A percentile compares a stretch with the other conserved stretches of the same genome.
These are phyloP conservation scores for Stenocarpella maydis DNA, from an alignment of 2,329 filamentous ascomycete species.

Conservation along the genomic window DNA sequence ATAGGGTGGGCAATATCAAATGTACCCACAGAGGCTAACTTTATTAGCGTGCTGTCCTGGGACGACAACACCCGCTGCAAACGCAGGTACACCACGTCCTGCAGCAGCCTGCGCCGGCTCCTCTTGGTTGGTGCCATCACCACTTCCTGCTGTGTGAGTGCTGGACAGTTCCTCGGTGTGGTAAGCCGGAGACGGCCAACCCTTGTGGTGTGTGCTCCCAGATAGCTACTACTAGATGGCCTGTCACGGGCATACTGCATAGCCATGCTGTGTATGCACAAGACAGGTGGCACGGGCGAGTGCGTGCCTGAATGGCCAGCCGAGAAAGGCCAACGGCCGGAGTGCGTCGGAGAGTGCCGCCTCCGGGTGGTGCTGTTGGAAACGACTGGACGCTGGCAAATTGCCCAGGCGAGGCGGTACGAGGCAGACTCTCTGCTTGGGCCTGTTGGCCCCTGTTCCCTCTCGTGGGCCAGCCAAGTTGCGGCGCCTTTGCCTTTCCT, in stretches of 20 bases:
- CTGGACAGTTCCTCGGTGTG: neutral
- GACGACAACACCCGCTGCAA: conserved; percentile 11
- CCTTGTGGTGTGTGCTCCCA: neutral
- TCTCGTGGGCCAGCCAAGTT: neutral
- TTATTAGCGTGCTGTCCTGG: conserved; percentile 23
- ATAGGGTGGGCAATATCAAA: neutral
- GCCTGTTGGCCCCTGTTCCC: conserved; percentile 16
- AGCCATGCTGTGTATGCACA: conserved; percentile 8
- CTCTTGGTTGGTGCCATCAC: neutral
- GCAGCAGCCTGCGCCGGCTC: neutral
- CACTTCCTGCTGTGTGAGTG: neutral
- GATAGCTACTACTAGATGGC: neutral
- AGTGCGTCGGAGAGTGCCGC: neutral
- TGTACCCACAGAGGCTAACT: conserved; percentile 19
- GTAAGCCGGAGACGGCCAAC: conserved; percentile 4
- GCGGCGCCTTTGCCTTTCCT: conserved; percentile 18
- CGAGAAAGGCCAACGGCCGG: neutral
- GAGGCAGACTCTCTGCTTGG: conserved; percentile 16
- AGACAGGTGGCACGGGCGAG: neutral
- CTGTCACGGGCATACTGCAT: neutral
- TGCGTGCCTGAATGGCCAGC: conserved; percentile 1
- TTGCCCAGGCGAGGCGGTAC: conserved; percentile 21
- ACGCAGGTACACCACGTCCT: neutral
- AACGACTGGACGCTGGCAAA: conserved; percentile 13
- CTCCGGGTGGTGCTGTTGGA: conserved; percentile 16